Evolutionary conservation across 805 yeast genomes (phyloP).

Genomic region (Saturnispora hagleri): DNA sequence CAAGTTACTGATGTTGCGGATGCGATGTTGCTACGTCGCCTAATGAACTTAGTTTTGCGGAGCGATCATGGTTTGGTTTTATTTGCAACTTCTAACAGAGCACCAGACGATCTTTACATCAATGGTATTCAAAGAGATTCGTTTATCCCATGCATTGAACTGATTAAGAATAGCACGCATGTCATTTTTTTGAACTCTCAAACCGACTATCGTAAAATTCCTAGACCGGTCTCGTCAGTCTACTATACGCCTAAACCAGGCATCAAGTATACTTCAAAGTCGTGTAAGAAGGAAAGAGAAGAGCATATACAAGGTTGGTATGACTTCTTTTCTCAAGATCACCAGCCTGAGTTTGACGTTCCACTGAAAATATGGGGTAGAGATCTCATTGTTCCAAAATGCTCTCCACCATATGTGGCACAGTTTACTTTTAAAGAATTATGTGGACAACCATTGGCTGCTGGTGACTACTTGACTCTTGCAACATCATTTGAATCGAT

Average conservation of each 20-base stretch:
- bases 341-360: slow-evolving; percentile 30
- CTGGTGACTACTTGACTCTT: slow-evolving; percentile 86
- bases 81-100: slow-evolving; percentile 91
- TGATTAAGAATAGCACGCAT: slow-evolving; percentile 61
- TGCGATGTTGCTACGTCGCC: slow-evolving; percentile 86
- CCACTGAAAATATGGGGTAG: slow-evolving; percentile 80
- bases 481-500: slow-evolving; percentile 70
- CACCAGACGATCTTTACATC: slow-evolving; percentile 86
- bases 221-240: slow-evolving; percentile 72
- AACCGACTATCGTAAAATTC: slow-evolving; percentile 86
- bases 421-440: slow-evolving; percentile 80
- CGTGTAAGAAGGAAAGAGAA: slow-evolving; percentile 41
- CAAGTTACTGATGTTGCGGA: slow-evolving; percentile 98
- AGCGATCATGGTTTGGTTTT: slow-evolving; percentile 75
- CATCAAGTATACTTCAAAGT: slow-evolving; percentile 41
- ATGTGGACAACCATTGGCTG: slow-evolving; percentile 82
- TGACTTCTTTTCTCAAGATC: slow-evolving; percentile 60
- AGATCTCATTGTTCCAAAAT: slow-evolving; percentile 60
- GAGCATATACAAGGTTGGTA: slow-evolving; percentile 74
- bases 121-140: slow-evolving; percentile 91
- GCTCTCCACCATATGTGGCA: slow-evolving; percentile 75
- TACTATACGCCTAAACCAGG: slow-evolving; percentile 69
- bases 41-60: slow-evolving; percentile 56
- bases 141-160: slow-evolving; percentile 84
- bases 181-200: slow-evolving; percentile 83